Evolutionary conservation across 805 yeast species (phyloP).

Genomic region (Kluyveromyces aestuarii): DNA sequence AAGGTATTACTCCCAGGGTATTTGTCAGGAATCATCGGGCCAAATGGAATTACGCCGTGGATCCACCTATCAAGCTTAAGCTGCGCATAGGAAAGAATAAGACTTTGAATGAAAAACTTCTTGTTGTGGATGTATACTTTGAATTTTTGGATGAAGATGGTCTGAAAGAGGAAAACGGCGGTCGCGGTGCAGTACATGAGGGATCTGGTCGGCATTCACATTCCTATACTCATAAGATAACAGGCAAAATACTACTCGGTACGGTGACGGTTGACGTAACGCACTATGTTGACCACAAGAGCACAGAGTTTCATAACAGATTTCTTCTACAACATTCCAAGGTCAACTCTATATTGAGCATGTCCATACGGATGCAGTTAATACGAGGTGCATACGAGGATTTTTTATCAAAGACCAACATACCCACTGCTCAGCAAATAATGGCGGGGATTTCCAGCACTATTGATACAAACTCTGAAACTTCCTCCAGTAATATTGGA

Average conservation of each 20-base stretch:
- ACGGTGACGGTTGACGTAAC: slow-evolving; percentile 55
- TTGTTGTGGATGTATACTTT: slow-evolving; percentile 38
- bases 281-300: slow-evolving; percentile 50
- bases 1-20: slow-evolving; percentile 34
- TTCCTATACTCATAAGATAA: slow-evolving; percentile 20
- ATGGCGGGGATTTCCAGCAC: background rate
- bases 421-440: background rate
- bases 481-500: background rate
- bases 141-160: slow-evolving; percentile 24
- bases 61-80: slow-evolving; percentile 32
- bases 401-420: slow-evolving; percentile 9
- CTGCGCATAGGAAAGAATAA: slow-evolving; percentile 32
- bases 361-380: slow-evolving; percentile 45
- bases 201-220: background rate
- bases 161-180: slow-evolving; percentile 1
- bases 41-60: slow-evolving; percentile 35
- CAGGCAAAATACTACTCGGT: slow-evolving; percentile 49
- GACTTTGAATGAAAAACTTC: slow-evolving; percentile 27
- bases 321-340: slow-evolving; percentile 71
- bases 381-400: slow-evolving; percentile 30
- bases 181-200: background rate
- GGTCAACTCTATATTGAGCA: slow-evolving; percentile 67
- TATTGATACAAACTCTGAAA: background rate
- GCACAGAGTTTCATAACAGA: slow-evolving; percentile 44
- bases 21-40: slow-evolving; percentile 45